phyloP scores from a whole-genome alignment of 805 yeast genomes.

The Wickerhamomyces xylosicus region DNA sequence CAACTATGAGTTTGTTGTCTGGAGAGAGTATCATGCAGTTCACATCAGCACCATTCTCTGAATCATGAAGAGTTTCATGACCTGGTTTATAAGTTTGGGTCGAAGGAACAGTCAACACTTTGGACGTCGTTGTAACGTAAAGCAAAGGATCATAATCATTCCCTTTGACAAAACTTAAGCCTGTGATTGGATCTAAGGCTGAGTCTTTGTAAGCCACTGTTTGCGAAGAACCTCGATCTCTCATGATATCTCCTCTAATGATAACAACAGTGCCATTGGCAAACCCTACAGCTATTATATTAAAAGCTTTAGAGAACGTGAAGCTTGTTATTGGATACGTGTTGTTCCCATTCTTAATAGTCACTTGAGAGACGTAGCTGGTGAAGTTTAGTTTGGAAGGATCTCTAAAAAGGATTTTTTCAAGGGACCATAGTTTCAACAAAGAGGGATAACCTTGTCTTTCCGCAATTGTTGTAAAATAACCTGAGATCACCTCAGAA shows the following conservation, averaged over 20 bases:
- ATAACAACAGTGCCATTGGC: conserved; percentile 77
- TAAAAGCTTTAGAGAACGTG: conserved; percentile 39
- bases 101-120: conserved; percentile 61
- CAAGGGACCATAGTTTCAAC: conserved; percentile 66
- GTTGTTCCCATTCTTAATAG: conserved; percentile 62
- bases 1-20: conserved; percentile 49
- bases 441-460: conserved; percentile 59
- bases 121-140: conserved; percentile 68
- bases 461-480: conserved; percentile 65
- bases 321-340: conserved; percentile 71
- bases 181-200: conserved; percentile 63
- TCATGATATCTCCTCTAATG: conserved; percentile 76
- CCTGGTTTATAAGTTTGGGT: conserved; percentile 69
- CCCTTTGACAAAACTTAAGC: conserved; percentile 42
- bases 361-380: conserved; percentile 49
- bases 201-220: conserved; percentile 57
- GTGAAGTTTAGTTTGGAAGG: conserved; percentile 23
- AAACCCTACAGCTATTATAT: conserved; percentile 67
- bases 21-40: conserved; percentile 30
- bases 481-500: conserved; percentile 9
- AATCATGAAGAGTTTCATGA: conserved; percentile 39
- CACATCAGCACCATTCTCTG: conserved; percentile 33
- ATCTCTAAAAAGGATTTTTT: conserved; percentile 28
- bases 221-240: conserved; percentile 88
- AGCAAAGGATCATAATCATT: conserved; percentile 37